Conservation (phyloP, 352 stramenopile genomes). For the Phytophthora foliorum region DNA sequence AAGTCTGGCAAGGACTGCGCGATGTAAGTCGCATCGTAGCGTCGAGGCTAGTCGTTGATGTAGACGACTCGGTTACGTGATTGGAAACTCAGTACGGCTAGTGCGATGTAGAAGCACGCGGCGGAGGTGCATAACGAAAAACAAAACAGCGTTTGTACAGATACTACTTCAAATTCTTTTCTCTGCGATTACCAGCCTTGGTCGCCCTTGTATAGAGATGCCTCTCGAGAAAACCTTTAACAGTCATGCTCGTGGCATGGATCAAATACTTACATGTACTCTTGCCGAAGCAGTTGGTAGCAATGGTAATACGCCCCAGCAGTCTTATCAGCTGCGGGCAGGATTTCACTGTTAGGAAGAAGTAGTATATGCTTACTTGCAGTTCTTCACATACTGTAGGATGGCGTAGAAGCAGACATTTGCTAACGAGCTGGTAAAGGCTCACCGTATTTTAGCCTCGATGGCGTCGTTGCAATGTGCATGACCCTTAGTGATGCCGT, state of each 20-base stretch:
- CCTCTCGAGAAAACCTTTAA: background rate
- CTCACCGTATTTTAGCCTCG: too few relatives aligned
- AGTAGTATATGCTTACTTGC: too few relatives aligned
- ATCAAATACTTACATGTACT: background rate
- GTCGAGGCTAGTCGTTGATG: conserved; percentile 18
- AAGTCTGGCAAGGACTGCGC: conserved; percentile 37
- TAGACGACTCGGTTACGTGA: conserved; percentile 24
- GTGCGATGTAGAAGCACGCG: conserved; percentile 26
- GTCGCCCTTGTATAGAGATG: background rate
- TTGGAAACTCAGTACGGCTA: conserved; percentile 12
- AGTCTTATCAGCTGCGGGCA: background rate
- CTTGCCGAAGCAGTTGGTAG: background rate
- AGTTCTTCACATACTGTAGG: too few relatives aligned
- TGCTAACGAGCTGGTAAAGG: too few relatives aligned
- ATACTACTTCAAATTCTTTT: conserved; percentile 22
- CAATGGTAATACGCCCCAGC: background rate
- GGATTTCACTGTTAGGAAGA: too few relatives aligned
- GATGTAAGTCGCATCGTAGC: conserved; percentile 30
- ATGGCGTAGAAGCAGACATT: too few relatives aligned
- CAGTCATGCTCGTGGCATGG: background rate
- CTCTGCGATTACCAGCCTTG: background rate
- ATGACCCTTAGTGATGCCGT: too few relatives aligned
- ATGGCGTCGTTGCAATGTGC: too few relatives aligned
- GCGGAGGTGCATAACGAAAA: conserved; percentile 38
- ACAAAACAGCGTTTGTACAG: conserved; percentile 36